Evolutionary conservation across 2,329 filamentous ascomycete species (phyloP), one percentile per base, ranked within the genome.

Genomic region (Paracoccidioides lutzii): DNA sequence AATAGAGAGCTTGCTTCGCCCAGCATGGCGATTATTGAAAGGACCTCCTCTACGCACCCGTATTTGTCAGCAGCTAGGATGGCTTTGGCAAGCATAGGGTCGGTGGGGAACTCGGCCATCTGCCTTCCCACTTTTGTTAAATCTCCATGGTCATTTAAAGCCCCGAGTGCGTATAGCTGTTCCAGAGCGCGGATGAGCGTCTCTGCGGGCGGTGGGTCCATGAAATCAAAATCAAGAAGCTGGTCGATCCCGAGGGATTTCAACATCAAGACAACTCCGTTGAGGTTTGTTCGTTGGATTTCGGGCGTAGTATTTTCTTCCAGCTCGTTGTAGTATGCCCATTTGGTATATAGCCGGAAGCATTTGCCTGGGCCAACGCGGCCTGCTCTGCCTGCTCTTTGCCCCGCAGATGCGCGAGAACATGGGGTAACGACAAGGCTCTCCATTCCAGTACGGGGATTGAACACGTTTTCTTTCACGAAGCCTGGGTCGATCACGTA

Each of bases 401-500:
- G 93, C 66, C 95, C 94, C 2, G 91, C 91, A 14, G 88, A 93
- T 0, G 93, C 93, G 42, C 90, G 81, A 8, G 90, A 95, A 67
- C 89, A 95, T 0, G 93, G 91, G 0, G 91, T 90, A 1, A 95
- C 88, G 0, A 95, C 86, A 10, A 98, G 74, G 42, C 88, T 90
- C 33, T 91, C 90, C 87, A 97, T 95, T 55, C 90, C 90, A 0
- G 88, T 95, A 0, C 86, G 82, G 0, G 90, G 86, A 59, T 95
- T 95, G 73, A 91, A 97, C 1, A 90, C 81, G 62, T 95, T 95
- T 67, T 97, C 89, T 69, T 98, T 98, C 59, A 93, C 89, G 61
- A 94, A 95, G 0, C 93, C 93, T 0, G 88, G 88, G 63, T 98
- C 93, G 58, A 97, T 95, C 40, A 97, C 93, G 67, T 94, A 96